Evolutionary conservation across 2,329 filamentous ascomycete species (phyloP), one percentile per base, ranked within the genome.

Genomic region (Phaeosphaeriaceae sp.): DNA sequence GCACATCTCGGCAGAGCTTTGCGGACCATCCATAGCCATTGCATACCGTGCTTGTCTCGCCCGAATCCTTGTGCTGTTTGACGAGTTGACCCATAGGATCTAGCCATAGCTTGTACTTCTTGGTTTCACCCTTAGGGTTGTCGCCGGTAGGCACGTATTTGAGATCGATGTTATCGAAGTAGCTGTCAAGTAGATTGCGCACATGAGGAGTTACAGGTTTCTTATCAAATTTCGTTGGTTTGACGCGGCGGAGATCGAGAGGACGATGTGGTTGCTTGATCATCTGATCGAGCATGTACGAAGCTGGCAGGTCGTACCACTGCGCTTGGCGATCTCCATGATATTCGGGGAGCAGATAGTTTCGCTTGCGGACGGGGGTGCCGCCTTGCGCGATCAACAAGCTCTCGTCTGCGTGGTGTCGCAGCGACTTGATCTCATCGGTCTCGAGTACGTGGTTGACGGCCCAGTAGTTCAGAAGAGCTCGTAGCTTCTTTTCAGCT

Each of bases 21-120:
- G 86, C 85, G 5, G 92, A 94, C 93, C 93, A 96, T 60, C 92
- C 93, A 72, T 96, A 96, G 75, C 96, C 96, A 0, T 90, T 91
- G 62, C 91, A 88, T 1, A 88, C 89, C 7, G 84, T 82, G 7
- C 88, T 73, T 1, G 89, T 78, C 2, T 90, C 86, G 0, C 88
- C 88, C 0, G 86, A 89, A n/a, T 86, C 79, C 64, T 89, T 86
- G 66, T 92, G 88, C 2, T 86, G 19, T 88, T 79, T 52, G 31
- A 92, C 81, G 17, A 84, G 79, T 72, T 95, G 89, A 11, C 92
- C 92, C 57, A 95, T 82, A 63, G 89, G 88, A 70, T 92, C 89
- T n/a, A 94, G 48, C 47, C 54, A 67, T 7, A 74, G 45, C 15
- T 62, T 79, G 62, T 92, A 88, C n/a, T 70, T 70, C 27, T 62